phyloP scores from a whole-genome alignment of 2,329 filamentous ascomycete species.

The Phaeosphaeriaceae sp. region DNA sequence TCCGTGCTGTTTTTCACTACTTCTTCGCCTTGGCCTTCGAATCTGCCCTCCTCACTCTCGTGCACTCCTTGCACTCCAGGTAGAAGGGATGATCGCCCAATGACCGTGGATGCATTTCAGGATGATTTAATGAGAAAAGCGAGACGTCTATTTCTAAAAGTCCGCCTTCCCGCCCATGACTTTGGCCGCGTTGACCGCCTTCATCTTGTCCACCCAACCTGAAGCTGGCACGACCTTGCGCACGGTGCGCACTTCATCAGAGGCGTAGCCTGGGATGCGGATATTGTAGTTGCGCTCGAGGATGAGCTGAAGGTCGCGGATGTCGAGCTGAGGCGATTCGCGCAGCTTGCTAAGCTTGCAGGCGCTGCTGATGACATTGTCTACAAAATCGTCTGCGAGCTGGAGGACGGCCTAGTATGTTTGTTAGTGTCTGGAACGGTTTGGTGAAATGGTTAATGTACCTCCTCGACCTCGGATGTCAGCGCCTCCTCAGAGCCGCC shows the following conservation, averaged over 20 bases:
- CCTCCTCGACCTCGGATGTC: slow-evolving; percentile 94
- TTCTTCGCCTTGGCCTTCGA: not conserved
- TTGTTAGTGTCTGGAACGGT: slow-evolving; percentile 21
- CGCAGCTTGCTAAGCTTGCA: slow-evolving; percentile 94
- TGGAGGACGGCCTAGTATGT: slow-evolving; percentile 75
- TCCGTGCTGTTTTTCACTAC: not conserved
- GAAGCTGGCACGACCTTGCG: slow-evolving; percentile 88
- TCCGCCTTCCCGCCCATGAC: slow-evolving; percentile 60
- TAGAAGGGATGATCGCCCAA: too few species aligned
- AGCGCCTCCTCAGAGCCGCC: slow-evolving; percentile 81
- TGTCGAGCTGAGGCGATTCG: slow-evolving; percentile 87
- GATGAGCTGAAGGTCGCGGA: slow-evolving; percentile 65
- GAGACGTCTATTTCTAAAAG: slow-evolving; percentile 24
- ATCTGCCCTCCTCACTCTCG: too few species aligned
- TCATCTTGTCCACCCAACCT: slow-evolving; percentile 96
- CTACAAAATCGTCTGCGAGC: slow-evolving; percentile 93
- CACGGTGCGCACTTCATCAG: slow-evolving; percentile 92
- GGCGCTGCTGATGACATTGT: slow-evolving; percentile 84
- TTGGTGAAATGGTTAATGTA: slow-evolving; percentile 52
- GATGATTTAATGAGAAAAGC: not conserved
- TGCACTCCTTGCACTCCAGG: not conserved
- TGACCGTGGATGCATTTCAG: too few species aligned
- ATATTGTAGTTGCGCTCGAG: slow-evolving; percentile 72
- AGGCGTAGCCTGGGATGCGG: slow-evolving; percentile 89
- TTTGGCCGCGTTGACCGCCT: slow-evolving; percentile 93